Base-by-base conservation (phyloP, 1,139 yeast species). In the Scheffersomyces insectosa region DNA sequence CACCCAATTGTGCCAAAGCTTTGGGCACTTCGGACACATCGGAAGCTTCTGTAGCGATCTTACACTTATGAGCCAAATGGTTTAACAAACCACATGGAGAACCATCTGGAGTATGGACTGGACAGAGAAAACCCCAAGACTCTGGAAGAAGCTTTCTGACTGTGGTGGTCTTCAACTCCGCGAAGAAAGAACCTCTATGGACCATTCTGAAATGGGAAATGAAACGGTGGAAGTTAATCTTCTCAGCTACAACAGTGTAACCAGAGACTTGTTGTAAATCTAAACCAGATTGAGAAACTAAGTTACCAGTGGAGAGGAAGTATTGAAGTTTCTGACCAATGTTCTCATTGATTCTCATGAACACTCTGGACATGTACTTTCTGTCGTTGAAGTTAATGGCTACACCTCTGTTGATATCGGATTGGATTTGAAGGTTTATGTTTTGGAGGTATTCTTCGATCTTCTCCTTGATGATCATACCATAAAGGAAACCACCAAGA, bases 21-120 rank as follows among this genome's bases (percentile, higher is more conserved):
- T 68, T 66, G 14, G 96, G 88, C 37, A 93, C 82, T 34, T 70
- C 67, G 7, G 86, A 75, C n/a, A 85, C 93, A 60, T 90, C 95
- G 2, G 85, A 72, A 36, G 83, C 85, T 38, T 70, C 68, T 8
- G 98, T 91, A 5, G 96, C 82, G 49, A 93, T 86, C 57, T 79
- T 77, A 77, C 99, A 93, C 66, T 88, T 89, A 69, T 93, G 97
- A 9, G 99, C 85, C 73, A 93, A 85, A 75, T 93, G 99, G 69
- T 95, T 95, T 58, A 93, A 77, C 64, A 93, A 76, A 71, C 99
- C 99, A 85, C 99, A 93, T 16, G 99, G 99, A 40, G 98, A 88
- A 59, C 99, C 99, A 86, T 93, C 99, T 3, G 99, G 99, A 12
- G 99, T 93, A 69, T 93, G 99, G 13, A 95, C 99, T 15, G 99